These are phyloP conservation scores for Heliosperma pusillum DNA, from an alignment of 148 eudicot species.

Conservation along the genomic window DNA sequence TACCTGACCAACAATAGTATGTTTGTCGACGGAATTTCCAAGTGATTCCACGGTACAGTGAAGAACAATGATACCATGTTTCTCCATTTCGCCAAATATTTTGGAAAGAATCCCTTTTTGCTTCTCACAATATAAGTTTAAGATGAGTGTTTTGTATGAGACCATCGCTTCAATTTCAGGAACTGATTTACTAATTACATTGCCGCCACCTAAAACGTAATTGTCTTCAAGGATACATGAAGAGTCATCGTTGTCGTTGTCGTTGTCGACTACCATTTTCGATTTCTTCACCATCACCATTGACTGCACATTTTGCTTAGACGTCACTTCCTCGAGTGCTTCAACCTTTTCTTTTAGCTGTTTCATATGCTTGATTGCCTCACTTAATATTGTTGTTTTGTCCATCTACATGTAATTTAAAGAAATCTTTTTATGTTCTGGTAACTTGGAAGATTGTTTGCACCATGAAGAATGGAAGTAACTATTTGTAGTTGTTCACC, in stretches of 20 bases:
- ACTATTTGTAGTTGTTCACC: too few relatives aligned
- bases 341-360: slow-evolving; percentile 18
- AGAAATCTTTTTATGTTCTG: neutral
- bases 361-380: slow-evolving; percentile 17
- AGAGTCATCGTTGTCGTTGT: neutral
- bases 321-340: neutral
- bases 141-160: slow-evolving; percentile 28
- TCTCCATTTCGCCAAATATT: slow-evolving; percentile 30
- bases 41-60: slow-evolving; percentile 24
- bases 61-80: slow-evolving; percentile 22
- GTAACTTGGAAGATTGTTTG: neutral
- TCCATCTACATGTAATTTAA: neutral
- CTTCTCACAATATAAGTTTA: slow-evolving; percentile 39
- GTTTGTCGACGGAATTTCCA: slow-evolving; percentile 19
- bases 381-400: slow-evolving; percentile 16
- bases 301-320: slow-evolving; percentile 9
- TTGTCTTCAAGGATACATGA: neutral
- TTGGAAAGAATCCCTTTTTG: slow-evolving; percentile 20
- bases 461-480: too few relatives aligned
- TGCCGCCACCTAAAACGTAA: neutral
- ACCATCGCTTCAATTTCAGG: slow-evolving; percentile 27
- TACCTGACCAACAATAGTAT: slow-evolving; percentile 53
- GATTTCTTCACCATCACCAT: slow-evolving; percentile 7
- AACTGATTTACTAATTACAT: neutral
- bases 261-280: neutral